Evolutionary conservation across 2,329 filamentous ascomycete species (phyloP), one percentile per base, ranked within the genome.

Genomic region (Emydomyces testavorans): DNA sequence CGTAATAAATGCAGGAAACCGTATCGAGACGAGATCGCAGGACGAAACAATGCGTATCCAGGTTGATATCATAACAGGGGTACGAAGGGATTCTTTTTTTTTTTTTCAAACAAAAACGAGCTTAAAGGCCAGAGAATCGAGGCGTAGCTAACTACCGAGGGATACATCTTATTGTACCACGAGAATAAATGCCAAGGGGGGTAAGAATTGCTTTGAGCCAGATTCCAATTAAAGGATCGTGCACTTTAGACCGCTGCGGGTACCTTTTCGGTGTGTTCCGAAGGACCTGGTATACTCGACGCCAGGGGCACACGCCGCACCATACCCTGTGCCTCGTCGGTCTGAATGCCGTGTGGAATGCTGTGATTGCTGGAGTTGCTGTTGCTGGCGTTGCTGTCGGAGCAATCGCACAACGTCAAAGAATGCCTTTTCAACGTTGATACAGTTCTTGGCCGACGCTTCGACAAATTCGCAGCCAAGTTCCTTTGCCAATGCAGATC

Each of bases 341-440:
- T 67, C 65, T 40, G 63, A 59, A 15, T 57, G 47, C 45, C 62
- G 60, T 13, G 61, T 60, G 10, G 43, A 16, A 18, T 49, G 50
- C n/a, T 41, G 48, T n/a, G 39, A 39, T 16, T 52, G 46, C 28
- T 50, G 47, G 11, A 59, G 58, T 28, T 62, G 64, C 51, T 63
- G 62, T 53, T 68, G 66, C 56, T 86, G 81, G 59, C 86, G 77
- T 68, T 94, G 88, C 58, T 85, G 80, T 57, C 92, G 82, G 55
- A 98, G 73, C 65, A 92, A 85, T 57, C 92, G 76, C 47, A 96
- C 92, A 6, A 98, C 92, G 62, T 98, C 92, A 68, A 94, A 96
- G 63, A 98, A 96, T 26, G 88, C 90, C 74, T 94, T 96, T 67
- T 94, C 92, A 46, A 95, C 90, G 61, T 96, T 95, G 73, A 95